Percentiles rank a stretch among this genome's conserved stretches.
These are phyloP conservation scores for Monosporozyma siamensis DNA, from an alignment of 805 yeast genomes.

Conservation along the genomic window DNA sequence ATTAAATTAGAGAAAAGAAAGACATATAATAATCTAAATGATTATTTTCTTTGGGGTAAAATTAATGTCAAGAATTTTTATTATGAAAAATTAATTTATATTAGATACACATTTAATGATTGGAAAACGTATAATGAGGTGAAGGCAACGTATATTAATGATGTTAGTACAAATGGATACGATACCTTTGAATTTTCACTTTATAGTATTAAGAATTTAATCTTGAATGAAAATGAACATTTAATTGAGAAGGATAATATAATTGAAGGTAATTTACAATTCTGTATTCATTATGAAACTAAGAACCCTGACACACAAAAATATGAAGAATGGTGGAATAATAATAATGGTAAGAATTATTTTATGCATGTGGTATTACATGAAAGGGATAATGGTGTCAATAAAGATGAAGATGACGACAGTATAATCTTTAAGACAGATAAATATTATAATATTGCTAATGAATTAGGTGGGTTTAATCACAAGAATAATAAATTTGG, in stretches of 20 bases:
- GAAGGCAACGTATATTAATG: slow-evolving; percentile 18
- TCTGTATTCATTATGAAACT: slow-evolving; percentile 25
- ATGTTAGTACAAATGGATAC: slow-evolving; percentile 11
- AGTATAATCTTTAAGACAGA: background rate
- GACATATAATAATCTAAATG: slow-evolving; percentile 5
- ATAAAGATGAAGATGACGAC: no score
- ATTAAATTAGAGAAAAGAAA: slow-evolving; percentile 11
- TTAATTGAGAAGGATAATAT: slow-evolving; percentile 3
- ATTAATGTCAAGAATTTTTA: slow-evolving; percentile 70
- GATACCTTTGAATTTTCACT: slow-evolving; percentile 25
- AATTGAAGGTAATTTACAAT: slow-evolving; percentile 14
- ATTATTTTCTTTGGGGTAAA: slow-evolving; percentile 41
- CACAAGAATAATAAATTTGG: background rate
- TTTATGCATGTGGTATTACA: slow-evolving; percentile 12
- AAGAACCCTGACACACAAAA: slow-evolving; percentile 9
- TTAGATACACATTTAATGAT: slow-evolving; percentile 65
- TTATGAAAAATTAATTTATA: slow-evolving; percentile 56
- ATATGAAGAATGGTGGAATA: slow-evolving; percentile 24
- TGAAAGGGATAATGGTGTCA: slow-evolving; percentile 1
- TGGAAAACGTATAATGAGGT: slow-evolving; percentile 55
- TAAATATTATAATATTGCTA: slow-evolving; percentile 1
- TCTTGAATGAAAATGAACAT: slow-evolving; percentile 4
- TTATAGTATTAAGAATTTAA: slow-evolving; percentile 11
- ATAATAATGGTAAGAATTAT: slow-evolving; percentile 23
- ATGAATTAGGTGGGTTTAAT: slow-evolving; percentile 3